A percentile compares a stretch with the other conserved stretches of the same genome.
phyloP scores from a whole-genome alignment of 2,329 filamentous ascomycete genomes.

The Myrmaecium sp. region DNA sequence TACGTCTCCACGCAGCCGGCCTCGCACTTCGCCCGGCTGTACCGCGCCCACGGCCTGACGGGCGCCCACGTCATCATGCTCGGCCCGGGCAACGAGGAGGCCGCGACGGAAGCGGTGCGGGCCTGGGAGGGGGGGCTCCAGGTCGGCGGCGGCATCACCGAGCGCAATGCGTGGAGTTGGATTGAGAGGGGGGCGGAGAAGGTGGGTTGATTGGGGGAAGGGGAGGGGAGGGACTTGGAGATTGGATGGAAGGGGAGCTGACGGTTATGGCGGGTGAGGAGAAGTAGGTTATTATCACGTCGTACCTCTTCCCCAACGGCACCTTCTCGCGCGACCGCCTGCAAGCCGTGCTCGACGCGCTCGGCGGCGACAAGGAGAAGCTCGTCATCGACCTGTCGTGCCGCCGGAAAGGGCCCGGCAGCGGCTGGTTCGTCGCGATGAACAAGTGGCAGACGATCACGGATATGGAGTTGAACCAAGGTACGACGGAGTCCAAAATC shows the following conservation, averaged over 20 bases:
- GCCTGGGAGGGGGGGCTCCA: constrained; percentile 73
- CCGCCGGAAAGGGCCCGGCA: constrained; percentile 52
- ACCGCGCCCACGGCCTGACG: constrained; percentile 53
- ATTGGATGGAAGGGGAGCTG: not conserved
- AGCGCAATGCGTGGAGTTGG: constrained; percentile 72
- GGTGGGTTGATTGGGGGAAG: constrained; percentile 33
- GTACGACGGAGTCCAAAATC: too few relatives aligned
- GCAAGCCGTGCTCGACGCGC: constrained; percentile 51
- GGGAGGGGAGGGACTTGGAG: not conserved
- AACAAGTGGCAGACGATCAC: constrained; percentile 98
- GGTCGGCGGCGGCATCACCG: constrained; percentile 84
- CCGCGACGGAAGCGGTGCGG: constrained; percentile 57
- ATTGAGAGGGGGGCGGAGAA: constrained; percentile 77
- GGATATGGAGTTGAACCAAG: constrained; percentile 81
- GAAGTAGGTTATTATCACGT: constrained; percentile 85
- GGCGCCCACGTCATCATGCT: constrained; percentile 97
- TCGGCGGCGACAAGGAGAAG: constrained; percentile 59
- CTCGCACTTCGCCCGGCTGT: constrained; percentile 64
- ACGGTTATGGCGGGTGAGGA: constrained; percentile 1
- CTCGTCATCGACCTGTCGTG: constrained; percentile 94
- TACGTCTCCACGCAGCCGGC: constrained; percentile 75
- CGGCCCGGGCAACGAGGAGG: constrained; percentile 68
- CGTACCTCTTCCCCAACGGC: constrained; percentile 75
- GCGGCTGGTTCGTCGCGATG: constrained; percentile 92
- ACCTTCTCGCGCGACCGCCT: constrained; percentile 65